Base-by-base conservation (phyloP, 768 basidiomycete species). In the Podaxis sp. region DNA sequence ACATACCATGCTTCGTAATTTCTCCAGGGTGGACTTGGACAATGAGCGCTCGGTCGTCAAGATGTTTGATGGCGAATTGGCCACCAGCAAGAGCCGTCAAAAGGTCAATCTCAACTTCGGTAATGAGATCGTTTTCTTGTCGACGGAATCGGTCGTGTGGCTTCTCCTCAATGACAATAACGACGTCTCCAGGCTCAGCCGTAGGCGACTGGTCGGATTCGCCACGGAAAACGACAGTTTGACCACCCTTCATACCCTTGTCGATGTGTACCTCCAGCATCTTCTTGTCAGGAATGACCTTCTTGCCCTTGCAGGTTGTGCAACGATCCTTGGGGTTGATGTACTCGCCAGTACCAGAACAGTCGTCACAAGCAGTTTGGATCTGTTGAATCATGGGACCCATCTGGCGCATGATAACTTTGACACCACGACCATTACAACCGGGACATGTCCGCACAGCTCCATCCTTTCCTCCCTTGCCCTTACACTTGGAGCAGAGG, bases 381-480 rank as follows among this genome's bases (percentile, higher is more conserved):
- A 98, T 92, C 76, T 99, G 96, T 75, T 99, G 97, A 67, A 99
- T 93, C 97, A 99, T 99, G 4, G 97, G 97, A 27, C 97, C 97
- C 86, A 99, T 91, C 74, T 98, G 97, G 63, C 97, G 91, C 63
- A 98, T 77, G 55, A 90, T 93, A 70, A 98, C 75, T 72, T 88
- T 91, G 79, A 95, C 77, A 68, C 97, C 97, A 65, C 93, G 92
- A 59, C 97, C 97, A 68, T 77, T 82, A 78, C 97, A 99, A 13
- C 78, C 69, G 46, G 72, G 64, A 76, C 97, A 99, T 27, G 80
- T 69, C 71, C 87, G 85, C 64, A 97, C 93, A 55, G 97, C 91
- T 59, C 96, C 97, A 16, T 97, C 95, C 76, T 98, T 98, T 59
- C 97, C 97, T 51, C 97, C 97, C 72, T 91, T 94, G 68, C 97